Percentiles rank a stretch among this genome's conserved stretches.
Conservation (phyloP, 2,329 filamentous ascomycete species). For the Trichoderma aggressivum region DNA sequence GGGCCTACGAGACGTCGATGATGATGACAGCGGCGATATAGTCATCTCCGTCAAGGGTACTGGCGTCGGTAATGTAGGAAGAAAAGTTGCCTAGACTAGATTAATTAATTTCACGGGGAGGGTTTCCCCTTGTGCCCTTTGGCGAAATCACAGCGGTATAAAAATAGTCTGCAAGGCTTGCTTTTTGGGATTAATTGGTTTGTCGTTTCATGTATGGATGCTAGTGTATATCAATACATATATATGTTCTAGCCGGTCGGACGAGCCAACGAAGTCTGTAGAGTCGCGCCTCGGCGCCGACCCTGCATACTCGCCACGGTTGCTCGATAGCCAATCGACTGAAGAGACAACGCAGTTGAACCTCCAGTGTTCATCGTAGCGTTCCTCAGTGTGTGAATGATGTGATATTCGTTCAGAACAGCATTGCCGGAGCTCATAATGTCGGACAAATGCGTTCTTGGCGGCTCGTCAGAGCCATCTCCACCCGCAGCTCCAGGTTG, state of each 20-base stretch:
- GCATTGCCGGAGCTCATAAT: slow-evolving; percentile 54
- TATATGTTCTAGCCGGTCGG: slow-evolving; percentile 22
- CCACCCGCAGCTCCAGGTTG: slow-evolving; percentile 28
- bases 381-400: slow-evolving; percentile 47
- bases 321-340: slow-evolving; percentile 53
- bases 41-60: slow-evolving; percentile 88
- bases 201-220: not conserved
- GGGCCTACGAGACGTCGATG: slow-evolving; percentile 74
- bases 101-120: not conserved
- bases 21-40: slow-evolving; percentile 67
- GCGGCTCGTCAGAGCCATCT: slow-evolving; percentile 30
- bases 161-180: not conserved
- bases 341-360: slow-evolving; percentile 50
- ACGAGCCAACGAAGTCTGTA: slow-evolving; percentile 22
- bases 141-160: slow-evolving; percentile 1
- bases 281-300: slow-evolving; percentile 36
- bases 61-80: slow-evolving; percentile 90
- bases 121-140: not conserved
- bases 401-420: slow-evolving; percentile 51
- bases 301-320: slow-evolving; percentile 52
- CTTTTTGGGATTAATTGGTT: not conserved
- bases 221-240: not conserved
- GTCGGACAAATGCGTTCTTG: slow-evolving; percentile 43
- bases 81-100: slow-evolving; percentile 66
- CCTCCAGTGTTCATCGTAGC: slow-evolving; percentile 46